phyloP scores from a whole-genome alignment of 164 flowering plant genomes.

The Hamamelis virginiana region DNA sequence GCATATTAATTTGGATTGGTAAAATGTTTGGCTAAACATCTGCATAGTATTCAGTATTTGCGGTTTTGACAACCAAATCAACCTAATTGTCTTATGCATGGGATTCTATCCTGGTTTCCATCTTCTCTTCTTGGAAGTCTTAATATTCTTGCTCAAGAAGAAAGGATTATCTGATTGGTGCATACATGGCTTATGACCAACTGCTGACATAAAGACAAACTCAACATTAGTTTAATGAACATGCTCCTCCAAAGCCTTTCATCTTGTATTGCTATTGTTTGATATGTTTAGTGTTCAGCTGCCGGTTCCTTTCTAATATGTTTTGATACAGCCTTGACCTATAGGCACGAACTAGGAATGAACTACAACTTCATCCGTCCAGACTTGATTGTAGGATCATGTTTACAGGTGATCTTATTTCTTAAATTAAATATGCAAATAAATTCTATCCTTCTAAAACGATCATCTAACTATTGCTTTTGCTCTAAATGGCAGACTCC shows the following conservation, averaged over 20 bases:
- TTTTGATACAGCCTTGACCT: constrained; percentile 67
- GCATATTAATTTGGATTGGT: background rate
- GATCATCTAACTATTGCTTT: background rate
- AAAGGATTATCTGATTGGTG: background rate
- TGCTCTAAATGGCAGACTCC: constrained; percentile 57
- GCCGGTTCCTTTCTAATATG: constrained; percentile 8
- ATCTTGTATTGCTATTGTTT: background rate
- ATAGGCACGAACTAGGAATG: constrained; percentile 96
- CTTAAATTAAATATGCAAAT: background rate
- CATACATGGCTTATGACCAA: background rate
- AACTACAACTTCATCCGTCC: constrained; percentile 89
- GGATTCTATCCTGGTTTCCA: no score
- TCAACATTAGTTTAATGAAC: background rate
- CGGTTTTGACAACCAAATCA: background rate
- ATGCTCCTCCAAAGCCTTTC: background rate
- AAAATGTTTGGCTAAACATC: background rate
- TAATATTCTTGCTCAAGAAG: background rate
- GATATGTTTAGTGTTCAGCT: background rate
- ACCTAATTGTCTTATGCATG: background rate
- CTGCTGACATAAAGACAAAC: background rate
- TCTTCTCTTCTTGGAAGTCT: background rate
- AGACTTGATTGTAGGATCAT: constrained; percentile 95
- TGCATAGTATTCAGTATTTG: background rate
- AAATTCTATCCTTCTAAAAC: background rate
- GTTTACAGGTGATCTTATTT: constrained; percentile 72